A percentile compares a stretch with the other conserved stretches of the same genome.
phyloP scores from a whole-genome alignment of 208 protist species.

The Acanthamoeba lugdunensis region DNA sequence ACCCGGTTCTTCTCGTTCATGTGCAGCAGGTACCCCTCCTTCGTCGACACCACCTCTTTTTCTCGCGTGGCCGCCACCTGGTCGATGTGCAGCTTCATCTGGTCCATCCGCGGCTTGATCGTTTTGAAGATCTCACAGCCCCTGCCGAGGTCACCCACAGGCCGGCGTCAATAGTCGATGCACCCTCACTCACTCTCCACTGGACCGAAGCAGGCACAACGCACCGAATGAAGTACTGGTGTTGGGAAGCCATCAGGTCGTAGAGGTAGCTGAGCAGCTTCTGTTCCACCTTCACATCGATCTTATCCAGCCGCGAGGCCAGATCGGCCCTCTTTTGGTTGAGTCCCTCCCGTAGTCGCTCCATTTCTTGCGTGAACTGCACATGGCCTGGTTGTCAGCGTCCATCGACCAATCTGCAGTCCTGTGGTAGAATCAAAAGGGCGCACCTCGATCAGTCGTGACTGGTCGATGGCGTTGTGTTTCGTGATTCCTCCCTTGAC shows the following conservation, averaged over 20 bases:
- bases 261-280: slow-evolving; percentile 51
- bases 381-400: not conserved
- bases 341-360: slow-evolving; percentile 32
- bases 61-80: not conserved
- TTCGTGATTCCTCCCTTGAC: slow-evolving; percentile 50
- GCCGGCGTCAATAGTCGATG: not conserved
- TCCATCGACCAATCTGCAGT: too few species aligned
- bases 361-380: slow-evolving; percentile 46
- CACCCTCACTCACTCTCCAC: not conserved
- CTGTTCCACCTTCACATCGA: slow-evolving; percentile 56
- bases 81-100: slow-evolving; percentile 57
- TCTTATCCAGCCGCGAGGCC: slow-evolving; percentile 18
- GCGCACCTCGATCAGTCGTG: not conserved
- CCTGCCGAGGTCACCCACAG: not conserved
- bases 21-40: slow-evolving; percentile 45
- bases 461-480: slow-evolving; percentile 44
- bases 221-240: slow-evolving; percentile 29
- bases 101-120: slow-evolving; percentile 32
- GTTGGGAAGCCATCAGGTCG: slow-evolving; percentile 41
- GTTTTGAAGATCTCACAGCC: slow-evolving; percentile 60
- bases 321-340: slow-evolving; percentile 29
- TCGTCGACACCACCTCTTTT: not conserved
- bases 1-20: slow-evolving; percentile 19
- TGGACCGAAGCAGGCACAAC: not conserved
- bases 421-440: too few species aligned